phyloP scores from a whole-genome alignment of 2,329 filamentous ascomycete genomes.

The Immersiporthe knoxdaviesiana region DNA sequence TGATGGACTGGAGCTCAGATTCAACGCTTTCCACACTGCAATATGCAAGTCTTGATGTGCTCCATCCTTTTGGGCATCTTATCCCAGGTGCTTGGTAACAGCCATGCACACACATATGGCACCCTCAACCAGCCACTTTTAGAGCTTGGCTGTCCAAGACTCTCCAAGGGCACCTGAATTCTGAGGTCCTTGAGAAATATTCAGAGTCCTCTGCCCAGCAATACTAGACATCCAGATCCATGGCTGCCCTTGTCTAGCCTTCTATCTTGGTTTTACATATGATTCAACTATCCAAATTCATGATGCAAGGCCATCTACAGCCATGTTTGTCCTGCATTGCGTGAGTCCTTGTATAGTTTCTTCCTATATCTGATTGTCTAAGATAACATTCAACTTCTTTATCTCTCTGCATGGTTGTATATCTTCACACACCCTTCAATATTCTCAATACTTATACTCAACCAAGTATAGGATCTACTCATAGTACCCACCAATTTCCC shows the following conservation, averaged over 20 bases:
- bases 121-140: too few relatives aligned
- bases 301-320: neutral
- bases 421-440: neutral
- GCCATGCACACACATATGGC: neutral
- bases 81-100: neutral
- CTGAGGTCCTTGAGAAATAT: too few relatives aligned
- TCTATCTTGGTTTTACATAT: neutral
- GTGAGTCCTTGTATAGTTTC: neutral
- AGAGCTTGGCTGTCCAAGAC: too few relatives aligned
- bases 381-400: neutral
- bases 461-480: neutral
- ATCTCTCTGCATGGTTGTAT: neutral
- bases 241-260: neutral
- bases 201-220: too few relatives aligned
- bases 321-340: neutral
- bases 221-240: neutral
- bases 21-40: neutral
- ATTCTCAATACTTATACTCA: neutral
- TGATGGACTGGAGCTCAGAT: neutral
- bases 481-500: neutral
- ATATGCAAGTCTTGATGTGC: neutral
- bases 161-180: too few relatives aligned
- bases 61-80: neutral
- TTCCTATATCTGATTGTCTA: too few relatives aligned
- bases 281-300: neutral